Conservation (phyloP, 1,284 basidiomycete genomes). For the Papiliotrema terrestris region DNA sequence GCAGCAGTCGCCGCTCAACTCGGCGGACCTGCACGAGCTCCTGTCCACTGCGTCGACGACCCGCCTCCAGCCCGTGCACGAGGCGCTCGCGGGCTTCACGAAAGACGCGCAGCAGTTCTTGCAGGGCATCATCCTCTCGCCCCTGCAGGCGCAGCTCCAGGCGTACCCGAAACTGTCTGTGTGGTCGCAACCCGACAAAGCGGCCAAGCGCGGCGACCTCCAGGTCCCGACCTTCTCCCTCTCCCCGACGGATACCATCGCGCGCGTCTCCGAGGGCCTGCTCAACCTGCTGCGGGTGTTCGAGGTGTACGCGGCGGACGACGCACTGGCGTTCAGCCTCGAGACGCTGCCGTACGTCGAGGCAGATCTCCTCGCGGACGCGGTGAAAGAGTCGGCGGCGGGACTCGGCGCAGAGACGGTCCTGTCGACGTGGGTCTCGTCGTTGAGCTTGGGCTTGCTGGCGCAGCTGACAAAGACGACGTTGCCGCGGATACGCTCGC, state of each 20-base stretch:
- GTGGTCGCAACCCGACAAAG: slow-evolving; percentile 58
- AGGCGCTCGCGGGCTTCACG: slow-evolving; percentile 65
- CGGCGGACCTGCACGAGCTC: slow-evolving; percentile 66
- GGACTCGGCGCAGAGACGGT: slow-evolving; percentile 66
- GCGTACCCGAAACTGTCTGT: slow-evolving; percentile 65
- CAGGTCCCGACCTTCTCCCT: slow-evolving; percentile 90
- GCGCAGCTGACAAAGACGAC: slow-evolving; percentile 65
- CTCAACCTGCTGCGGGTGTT: slow-evolving; percentile 90
- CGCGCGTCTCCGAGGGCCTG: slow-evolving; percentile 84
- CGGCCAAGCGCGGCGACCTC: slow-evolving; percentile 56
- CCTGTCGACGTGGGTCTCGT: slow-evolving; percentile 82
- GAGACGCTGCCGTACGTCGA: slow-evolving; percentile 72
- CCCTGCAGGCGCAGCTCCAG: slow-evolving; percentile 71
- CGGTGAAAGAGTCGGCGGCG: slow-evolving; percentile 23
- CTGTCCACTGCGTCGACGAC: slow-evolving; percentile 48
- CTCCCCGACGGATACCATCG: slow-evolving; percentile 82
- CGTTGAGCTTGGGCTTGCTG: slow-evolving; percentile 75
- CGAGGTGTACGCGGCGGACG: slow-evolving; percentile 89
- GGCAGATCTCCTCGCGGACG: slow-evolving; percentile 56
- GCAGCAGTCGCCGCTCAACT: slow-evolving; percentile 76
- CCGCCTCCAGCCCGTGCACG: slow-evolving; percentile 49
- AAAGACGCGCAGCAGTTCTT: slow-evolving; percentile 70
- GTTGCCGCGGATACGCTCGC: slow-evolving; percentile 58
- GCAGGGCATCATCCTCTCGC: slow-evolving; percentile 77
- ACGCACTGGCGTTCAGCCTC: slow-evolving; percentile 83